A percentile compares a stretch with the other conserved stretches of the same genome.
Conservation (phyloP, 2,329 filamentous ascomycete genomes). For the Talaromyces sp. region DNA sequence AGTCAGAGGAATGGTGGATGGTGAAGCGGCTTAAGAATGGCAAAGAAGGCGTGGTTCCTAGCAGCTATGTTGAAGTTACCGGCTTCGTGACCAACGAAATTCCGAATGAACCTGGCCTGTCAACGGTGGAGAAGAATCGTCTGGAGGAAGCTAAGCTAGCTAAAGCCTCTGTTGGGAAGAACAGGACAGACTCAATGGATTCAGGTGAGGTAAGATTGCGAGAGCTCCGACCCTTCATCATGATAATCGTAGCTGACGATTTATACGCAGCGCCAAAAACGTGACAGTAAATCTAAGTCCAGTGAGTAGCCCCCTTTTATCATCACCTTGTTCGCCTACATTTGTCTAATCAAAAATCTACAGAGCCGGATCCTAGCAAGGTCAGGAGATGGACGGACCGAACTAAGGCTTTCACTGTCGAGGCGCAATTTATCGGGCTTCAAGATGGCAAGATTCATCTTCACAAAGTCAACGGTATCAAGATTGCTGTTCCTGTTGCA, state of each 20-base stretch:
- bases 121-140: slow-evolving; percentile 74
- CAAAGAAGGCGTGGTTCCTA: slow-evolving; percentile 93
- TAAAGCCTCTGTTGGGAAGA: slow-evolving; percentile 72
- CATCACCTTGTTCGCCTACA: neutral
- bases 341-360: slow-evolving; percentile 2
- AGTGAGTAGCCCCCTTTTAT: slow-evolving; percentile 61
- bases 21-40: slow-evolving; percentile 87
- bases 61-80: slow-evolving; percentile 90
- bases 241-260: slow-evolving; percentile 66
- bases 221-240: neutral
- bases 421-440: slow-evolving; percentile 92
- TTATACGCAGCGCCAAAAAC: slow-evolving; percentile 71
- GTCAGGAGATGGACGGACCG: slow-evolving; percentile 93
- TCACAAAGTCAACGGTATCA: slow-evolving; percentile 96
- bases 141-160: slow-evolving; percentile 81
- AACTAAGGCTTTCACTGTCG: slow-evolving; percentile 93
- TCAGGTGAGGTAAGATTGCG: slow-evolving; percentile 71
- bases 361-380: slow-evolving; percentile 81
- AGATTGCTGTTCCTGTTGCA: slow-evolving; percentile 90
- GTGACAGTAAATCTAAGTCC: slow-evolving; percentile 71
- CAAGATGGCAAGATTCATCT: slow-evolving; percentile 97
- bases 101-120: slow-evolving; percentile 63
- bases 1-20: slow-evolving; percentile 99
- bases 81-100: slow-evolving; percentile 62
- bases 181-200: slow-evolving; percentile 60